Evolutionary conservation across 352 stramenopile species (phyloP).

Genomic region (Phytophthora citricola): DNA sequence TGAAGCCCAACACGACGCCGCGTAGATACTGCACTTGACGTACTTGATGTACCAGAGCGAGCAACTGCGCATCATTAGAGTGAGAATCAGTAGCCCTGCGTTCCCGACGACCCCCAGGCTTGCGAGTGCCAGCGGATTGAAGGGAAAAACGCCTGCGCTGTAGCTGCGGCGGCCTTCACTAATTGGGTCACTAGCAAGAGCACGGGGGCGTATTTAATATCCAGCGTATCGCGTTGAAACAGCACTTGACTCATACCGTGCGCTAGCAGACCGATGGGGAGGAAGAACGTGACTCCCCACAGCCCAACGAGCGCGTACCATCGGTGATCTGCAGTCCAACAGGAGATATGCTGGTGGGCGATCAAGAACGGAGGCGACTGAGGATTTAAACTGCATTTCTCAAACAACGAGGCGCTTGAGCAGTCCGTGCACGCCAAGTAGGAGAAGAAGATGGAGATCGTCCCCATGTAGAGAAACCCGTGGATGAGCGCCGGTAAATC

Average conservation of each 20-base stretch:
- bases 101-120: constrained; percentile 49
- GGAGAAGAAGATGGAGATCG: constrained; percentile 68
- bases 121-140: constrained; percentile 43
- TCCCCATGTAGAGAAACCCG: constrained; percentile 66
- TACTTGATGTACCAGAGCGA: constrained; percentile 70
- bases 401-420: constrained; percentile 7
- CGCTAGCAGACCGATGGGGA: constrained; percentile 61
- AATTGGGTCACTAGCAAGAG: constrained; percentile 60
- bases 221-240: constrained; percentile 64
- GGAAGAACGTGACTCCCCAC: constrained; percentile 66
- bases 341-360: constrained; percentile 47
- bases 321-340: constrained; percentile 50
- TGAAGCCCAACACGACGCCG: constrained; percentile 62
- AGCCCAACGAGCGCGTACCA: constrained; percentile 60
- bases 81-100: constrained; percentile 40
- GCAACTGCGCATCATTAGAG: constrained; percentile 47
- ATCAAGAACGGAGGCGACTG: constrained; percentile 44
- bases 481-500: constrained; percentile 58
- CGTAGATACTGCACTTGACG: constrained; percentile 63
- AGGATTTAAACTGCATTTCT: constrained; percentile 4
- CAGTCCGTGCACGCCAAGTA: constrained; percentile 61
- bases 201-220: constrained; percentile 70
- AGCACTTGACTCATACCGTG: constrained; percentile 73
- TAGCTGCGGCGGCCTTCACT: constrained; percentile 53
- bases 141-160: constrained; percentile 56